phyloP scores from a whole-genome alignment of 441 rosid genomes.

The Raphanus hybrid region DNA sequence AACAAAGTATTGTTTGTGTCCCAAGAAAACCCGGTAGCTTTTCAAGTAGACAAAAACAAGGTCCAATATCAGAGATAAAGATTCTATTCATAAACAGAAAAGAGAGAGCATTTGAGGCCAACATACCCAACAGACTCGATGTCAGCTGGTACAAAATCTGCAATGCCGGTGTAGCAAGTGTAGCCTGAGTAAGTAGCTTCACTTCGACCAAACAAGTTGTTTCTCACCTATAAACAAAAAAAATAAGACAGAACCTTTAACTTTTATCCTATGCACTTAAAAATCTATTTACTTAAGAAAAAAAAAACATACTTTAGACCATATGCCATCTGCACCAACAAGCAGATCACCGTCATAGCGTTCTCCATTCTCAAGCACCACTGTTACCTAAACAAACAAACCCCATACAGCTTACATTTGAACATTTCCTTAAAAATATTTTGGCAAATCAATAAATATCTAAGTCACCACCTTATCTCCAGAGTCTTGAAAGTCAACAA shows the following conservation, averaged over 20 bases:
- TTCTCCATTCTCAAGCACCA: constrained; percentile 77
- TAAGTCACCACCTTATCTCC: constrained; percentile 67
- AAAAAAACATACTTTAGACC: constrained; percentile 71
- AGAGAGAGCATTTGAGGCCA: neutral
- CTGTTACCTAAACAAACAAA: constrained; percentile 62
- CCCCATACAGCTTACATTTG: constrained; percentile 6
- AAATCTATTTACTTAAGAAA: neutral
- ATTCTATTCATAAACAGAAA: constrained; percentile 10
- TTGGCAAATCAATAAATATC: neutral
- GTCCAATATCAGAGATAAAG: constrained; percentile 19
- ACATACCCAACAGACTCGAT: constrained; percentile 90
- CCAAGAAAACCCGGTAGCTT: constrained; percentile 91
- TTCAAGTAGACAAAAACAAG: constrained; percentile 33
- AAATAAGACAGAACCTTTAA: neutral
- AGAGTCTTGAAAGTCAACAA: constrained; percentile 78
- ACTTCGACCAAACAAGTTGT: constrained; percentile 69
- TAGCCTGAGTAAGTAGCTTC: constrained; percentile 84
- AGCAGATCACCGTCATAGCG: constrained; percentile 82
- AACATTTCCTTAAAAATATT: neutral
- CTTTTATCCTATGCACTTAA: neutral
- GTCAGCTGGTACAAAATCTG: constrained; percentile 90
- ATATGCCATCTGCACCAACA: constrained; percentile 93
- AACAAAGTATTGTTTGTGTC: constrained; percentile 95
- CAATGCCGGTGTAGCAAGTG: constrained; percentile 94
- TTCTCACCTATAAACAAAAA: constrained; percentile 65